phyloP scores from a whole-genome alignment of 2,329 filamentous ascomycete genomes.

The Neopestalotiopsis sp. region DNA sequence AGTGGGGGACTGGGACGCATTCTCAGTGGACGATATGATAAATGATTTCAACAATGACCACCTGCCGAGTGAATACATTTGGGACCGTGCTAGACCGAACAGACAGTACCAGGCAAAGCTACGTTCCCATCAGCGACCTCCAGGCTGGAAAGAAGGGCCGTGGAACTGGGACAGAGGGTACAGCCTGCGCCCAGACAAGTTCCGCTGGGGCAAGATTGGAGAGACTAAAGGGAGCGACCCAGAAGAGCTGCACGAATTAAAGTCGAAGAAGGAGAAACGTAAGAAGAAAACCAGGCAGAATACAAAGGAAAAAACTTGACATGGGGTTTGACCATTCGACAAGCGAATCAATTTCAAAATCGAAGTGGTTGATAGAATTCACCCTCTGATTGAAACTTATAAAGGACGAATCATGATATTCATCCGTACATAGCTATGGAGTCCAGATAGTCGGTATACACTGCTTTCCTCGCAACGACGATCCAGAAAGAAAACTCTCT shows the following conservation, averaged over 20 bases:
- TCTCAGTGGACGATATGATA: neutral
- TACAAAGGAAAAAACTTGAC: neutral
- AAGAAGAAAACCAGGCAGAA: neutral
- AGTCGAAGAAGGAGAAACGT: neutral
- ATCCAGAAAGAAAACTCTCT: no score
- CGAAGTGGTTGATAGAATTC: no score
- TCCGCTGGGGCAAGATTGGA: neutral
- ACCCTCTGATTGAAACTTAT: no score
- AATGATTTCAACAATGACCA: neutral
- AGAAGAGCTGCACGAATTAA: neutral
- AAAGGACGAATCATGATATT: no score
- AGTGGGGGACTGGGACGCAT: neutral
- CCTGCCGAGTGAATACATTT: neutral
- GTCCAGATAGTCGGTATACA: no score
- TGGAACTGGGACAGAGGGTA: conserved; percentile 1
- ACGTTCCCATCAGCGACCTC: neutral
- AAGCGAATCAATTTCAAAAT: no score
- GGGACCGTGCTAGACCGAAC: conserved; percentile 1
- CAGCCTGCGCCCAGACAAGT: neutral
- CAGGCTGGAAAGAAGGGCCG: neutral
- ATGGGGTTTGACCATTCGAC: neutral
- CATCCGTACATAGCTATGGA: no score
- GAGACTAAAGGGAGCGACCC: neutral
- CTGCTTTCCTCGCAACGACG: no score
- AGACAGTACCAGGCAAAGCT: neutral